Percentiles rank a stretch among this genome's conserved stretches.
phyloP scores from a whole-genome alignment of 805 yeast genomes.

The Tetrapisispora pingtungensis region DNA sequence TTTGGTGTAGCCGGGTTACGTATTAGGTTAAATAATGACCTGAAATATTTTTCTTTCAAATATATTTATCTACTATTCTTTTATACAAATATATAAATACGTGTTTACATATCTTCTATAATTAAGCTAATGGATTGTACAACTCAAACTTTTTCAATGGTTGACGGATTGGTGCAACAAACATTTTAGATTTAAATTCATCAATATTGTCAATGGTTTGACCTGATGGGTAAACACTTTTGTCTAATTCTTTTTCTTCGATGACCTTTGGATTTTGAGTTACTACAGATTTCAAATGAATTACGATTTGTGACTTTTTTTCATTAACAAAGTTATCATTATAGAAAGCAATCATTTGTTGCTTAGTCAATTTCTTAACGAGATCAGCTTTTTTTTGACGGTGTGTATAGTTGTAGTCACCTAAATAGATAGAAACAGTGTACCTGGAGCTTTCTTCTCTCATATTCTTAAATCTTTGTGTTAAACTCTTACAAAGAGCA shows the following conservation, averaged over 20 bases:
- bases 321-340: conserved; percentile 32
- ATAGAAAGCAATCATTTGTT: conserved; percentile 50
- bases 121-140: conserved; percentile 7
- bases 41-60: no score
- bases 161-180: conserved; percentile 50
- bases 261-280: conserved; percentile 10
- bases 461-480: conserved; percentile 67
- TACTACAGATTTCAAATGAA: conserved; percentile 51
- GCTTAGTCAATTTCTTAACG: conserved; percentile 43
- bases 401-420: conserved; percentile 66
- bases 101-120: no score
- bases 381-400: conserved; percentile 47
- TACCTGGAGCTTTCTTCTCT: conserved; percentile 61
- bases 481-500: conserved; percentile 54
- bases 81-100: no score
- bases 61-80: no score
- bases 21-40: no score
- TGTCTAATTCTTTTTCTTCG: conserved; percentile 18
- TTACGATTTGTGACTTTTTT: conserved; percentile 37
- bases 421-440: conserved; percentile 60
- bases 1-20: no score
- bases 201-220: conserved; percentile 36
- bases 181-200: conserved; percentile 45
- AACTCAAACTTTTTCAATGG: conserved; percentile 35
- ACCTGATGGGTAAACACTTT: conserved; percentile 40